Base-by-base conservation (phyloP, 345 rosid genomes). In the Durio zibethinus region DNA sequence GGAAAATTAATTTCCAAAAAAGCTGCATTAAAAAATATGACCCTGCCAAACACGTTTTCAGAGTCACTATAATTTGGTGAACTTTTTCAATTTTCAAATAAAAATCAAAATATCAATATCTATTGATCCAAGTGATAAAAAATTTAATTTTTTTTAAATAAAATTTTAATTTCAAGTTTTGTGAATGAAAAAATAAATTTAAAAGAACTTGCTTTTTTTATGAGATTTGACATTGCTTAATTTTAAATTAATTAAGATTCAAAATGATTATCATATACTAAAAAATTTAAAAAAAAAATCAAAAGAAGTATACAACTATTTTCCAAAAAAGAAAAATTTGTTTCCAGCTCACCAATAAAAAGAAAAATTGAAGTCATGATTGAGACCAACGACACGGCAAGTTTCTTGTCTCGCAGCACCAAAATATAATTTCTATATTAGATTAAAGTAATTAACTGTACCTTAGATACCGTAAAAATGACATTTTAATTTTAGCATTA, bases 311-410 rank as follows among this genome's bases (percentile, higher is more conserved):
- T n/a, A n/a, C 1, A 10, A 18, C 2, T 15, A 2, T 7, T 4
- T 20, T 36, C n/a, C n/a, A n/a, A n/a, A n/a, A n/a, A n/a, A n/a
- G n/a, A n/a, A n/a, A n/a, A n/a, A n/a, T n/a, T n/a, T n/a, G n/a
- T n/a, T 38, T n/a, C 77, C 80, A 80, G 69, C 80, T 64, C 83
- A 76, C 69, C 61, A 12, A 11, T 53, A 10, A 10, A n/a, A n/a
- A n/a, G 0, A 25, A n/a, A 10, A 27, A 52, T 10, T 9, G 4
- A 54, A 50, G 15, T 54, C 14, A 38, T 36, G 35, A 10, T 6
- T 11, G 9, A 23, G 79, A 71, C 61, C 77, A 76, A 73, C 83
- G 83, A 71, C 82, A 61, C 82, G 71, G 74, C 78, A 43, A 42
- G 16, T 14, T 79, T 15, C 1, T 64, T 33, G 50, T 66, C 61